These are phyloP conservation scores for Rhododendron henanense DNA, from an alignment of 148 eudicot species.

Conservation along the genomic window DNA sequence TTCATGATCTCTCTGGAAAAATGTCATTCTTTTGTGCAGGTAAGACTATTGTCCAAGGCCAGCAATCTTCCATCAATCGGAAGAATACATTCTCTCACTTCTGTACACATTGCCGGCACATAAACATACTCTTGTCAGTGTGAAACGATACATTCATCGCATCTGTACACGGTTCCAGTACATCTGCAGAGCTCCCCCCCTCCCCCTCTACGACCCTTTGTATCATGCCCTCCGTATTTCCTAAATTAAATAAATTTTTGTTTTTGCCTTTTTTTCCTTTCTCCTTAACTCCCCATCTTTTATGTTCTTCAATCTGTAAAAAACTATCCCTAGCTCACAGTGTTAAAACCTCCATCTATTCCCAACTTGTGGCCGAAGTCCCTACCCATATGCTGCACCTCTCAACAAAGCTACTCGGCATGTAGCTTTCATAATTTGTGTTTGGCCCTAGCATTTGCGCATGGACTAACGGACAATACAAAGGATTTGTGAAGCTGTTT, in stretches of 20 bases:
- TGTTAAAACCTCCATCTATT: not conserved
- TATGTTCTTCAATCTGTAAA: not conserved
- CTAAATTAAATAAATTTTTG: not conserved
- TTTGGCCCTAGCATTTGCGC: not conserved
- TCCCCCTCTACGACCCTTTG: not conserved
- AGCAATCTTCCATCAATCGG: not conserved
- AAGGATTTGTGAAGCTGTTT: not conserved
- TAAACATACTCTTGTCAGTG: not conserved
- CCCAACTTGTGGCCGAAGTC: not conserved
- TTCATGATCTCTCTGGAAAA: not conserved
- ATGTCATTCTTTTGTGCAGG: not conserved
- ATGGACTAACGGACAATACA: not conserved
- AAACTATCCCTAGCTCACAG: not conserved
- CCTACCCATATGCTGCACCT: constrained; percentile 7
- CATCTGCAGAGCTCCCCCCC: not conserved
- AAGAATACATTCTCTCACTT: not conserved
- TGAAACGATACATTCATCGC: not conserved
- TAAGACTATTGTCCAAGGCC: not conserved
- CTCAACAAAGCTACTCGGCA: not conserved
- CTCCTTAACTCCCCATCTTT: no score
- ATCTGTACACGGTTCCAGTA: not conserved
- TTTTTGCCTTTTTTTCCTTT: not conserved
- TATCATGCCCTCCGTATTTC: not conserved
- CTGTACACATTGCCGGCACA: not conserved
- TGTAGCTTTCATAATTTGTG: not conserved